These are phyloP conservation scores for Amoebophrya sp. DNA, from an alignment of 169 alveolate species.

Conservation along the genomic window DNA sequence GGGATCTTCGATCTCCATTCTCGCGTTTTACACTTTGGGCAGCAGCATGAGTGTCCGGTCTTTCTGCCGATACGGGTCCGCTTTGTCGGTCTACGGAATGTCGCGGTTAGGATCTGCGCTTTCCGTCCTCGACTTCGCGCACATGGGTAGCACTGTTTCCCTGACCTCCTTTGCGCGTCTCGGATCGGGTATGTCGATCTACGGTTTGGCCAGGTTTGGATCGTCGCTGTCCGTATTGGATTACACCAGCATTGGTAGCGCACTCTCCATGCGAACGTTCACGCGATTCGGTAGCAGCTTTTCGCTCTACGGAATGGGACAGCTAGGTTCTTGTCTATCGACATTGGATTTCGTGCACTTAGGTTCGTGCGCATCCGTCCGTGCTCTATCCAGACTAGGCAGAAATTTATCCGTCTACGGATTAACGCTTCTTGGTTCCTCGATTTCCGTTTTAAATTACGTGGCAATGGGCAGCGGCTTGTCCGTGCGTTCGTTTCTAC, in stretches of 20 bases:
- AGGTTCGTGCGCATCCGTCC: background rate
- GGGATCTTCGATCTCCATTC: conserved; percentile 21
- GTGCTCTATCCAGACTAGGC: background rate
- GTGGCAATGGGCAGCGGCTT: conserved; percentile 19
- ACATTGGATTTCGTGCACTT: conserved; percentile 28
- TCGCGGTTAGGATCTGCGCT: conserved; percentile 23
- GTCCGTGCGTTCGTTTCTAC: background rate
- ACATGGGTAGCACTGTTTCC: conserved; percentile 19
- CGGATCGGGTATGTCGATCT: conserved; percentile 2
- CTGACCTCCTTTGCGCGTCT: background rate
- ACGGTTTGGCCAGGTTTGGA: conserved; percentile 28
- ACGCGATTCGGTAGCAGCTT: conserved; percentile 11
- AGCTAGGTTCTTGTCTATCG: conserved; percentile 11
- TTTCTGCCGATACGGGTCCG: conserved; percentile 34
- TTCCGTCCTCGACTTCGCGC: conserved; percentile 29
- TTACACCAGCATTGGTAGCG: conserved; percentile 12
- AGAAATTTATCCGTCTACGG: conserved; percentile 2
- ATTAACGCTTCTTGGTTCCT: background rate
- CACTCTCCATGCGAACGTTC: background rate
- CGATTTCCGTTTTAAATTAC: conserved; percentile 3
- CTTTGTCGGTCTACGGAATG: conserved; percentile 10
- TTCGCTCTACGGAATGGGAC: conserved; percentile 14
- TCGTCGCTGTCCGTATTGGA: background rate
- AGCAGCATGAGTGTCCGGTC: background rate
- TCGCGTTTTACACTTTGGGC: conserved; percentile 6